Percentiles rank a stretch among this genome's conserved stretches.
These are phyloP conservation scores for Penicillium soppii DNA, from an alignment of 495 filamentous ascomycete genomes.

Conservation along the genomic window DNA sequence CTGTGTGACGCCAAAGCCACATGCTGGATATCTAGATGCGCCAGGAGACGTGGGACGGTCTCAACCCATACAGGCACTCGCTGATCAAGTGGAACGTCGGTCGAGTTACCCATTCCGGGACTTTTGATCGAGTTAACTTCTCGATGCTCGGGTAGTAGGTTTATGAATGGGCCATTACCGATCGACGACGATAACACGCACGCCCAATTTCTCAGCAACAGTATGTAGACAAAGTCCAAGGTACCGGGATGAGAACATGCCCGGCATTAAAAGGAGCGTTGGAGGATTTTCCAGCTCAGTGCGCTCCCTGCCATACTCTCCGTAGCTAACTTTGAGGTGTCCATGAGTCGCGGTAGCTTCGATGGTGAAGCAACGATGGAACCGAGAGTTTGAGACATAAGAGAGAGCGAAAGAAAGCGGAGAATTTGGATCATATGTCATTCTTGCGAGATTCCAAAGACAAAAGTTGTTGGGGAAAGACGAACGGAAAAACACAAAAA, in stretches of 20 bases:
- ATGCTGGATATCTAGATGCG: conserved; percentile 36
- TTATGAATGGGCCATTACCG: conserved; percentile 3
- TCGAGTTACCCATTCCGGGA: conserved; percentile 46
- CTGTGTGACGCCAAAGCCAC: conserved; percentile 44
- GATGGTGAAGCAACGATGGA: conserved; percentile 27
- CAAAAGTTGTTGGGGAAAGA: not conserved
- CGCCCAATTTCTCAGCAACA: conserved; percentile 28
- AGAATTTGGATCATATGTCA: conserved; percentile 1
- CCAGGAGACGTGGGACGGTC: conserved; percentile 39
- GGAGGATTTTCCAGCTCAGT: conserved; percentile 3
- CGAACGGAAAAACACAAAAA: too few species aligned
- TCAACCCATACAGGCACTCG: conserved; percentile 44
- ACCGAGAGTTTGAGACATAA: conserved; percentile 26
- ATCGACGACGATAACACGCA: conserved; percentile 32
- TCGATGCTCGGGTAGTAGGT: not conserved
- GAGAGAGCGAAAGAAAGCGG: conserved; percentile 5
- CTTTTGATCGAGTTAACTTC: not conserved
- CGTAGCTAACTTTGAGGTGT: conserved; percentile 26
- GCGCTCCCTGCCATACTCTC: conserved; percentile 19
- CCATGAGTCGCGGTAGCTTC: conserved; percentile 15
- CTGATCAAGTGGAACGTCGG: conserved; percentile 32
- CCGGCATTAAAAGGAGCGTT: conserved; percentile 29
- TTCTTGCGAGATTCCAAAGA: not conserved
- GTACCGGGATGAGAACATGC: conserved; percentile 38
- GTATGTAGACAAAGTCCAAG: conserved; percentile 23